Conservation (phyloP, 208 protist genomes). For the Giardia duodenalis region DNA sequence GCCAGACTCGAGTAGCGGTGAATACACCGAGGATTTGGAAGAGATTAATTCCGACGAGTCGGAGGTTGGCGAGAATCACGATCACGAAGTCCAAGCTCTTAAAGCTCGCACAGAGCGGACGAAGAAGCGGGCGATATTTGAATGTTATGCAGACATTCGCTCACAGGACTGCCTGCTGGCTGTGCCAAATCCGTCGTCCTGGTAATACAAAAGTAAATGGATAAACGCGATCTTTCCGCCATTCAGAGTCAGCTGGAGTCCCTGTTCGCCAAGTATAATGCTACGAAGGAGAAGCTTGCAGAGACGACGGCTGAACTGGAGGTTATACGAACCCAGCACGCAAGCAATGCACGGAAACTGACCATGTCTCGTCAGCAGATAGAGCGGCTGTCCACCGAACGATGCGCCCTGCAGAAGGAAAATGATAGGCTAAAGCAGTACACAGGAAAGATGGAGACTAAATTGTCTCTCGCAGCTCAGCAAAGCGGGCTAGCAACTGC, state of each 20-base stretch:
- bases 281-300: not conserved
- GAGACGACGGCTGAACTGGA: not conserved
- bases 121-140: not conserved
- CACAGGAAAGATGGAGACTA: not conserved
- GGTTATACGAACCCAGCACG: not conserved
- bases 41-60: not conserved
- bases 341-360: not conserved
- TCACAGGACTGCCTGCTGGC: not conserved
- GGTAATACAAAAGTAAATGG: not conserved
- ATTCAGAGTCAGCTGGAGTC: not conserved
- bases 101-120: not conserved
- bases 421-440: not conserved
- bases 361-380: not conserved
- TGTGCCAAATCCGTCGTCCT: not conserved
- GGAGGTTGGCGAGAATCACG: not conserved
- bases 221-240: not conserved
- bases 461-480: not conserved
- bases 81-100: not conserved
- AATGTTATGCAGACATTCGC: not conserved
- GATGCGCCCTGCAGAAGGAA: not conserved
- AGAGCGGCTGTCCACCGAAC: not conserved
- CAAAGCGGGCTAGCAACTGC: not conserved
- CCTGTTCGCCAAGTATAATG: not conserved
- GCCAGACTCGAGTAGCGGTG: too few species aligned
- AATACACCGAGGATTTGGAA: too few species aligned